Base-by-base conservation (phyloP, 331 rosid genomes). In the Malus hybrid region DNA sequence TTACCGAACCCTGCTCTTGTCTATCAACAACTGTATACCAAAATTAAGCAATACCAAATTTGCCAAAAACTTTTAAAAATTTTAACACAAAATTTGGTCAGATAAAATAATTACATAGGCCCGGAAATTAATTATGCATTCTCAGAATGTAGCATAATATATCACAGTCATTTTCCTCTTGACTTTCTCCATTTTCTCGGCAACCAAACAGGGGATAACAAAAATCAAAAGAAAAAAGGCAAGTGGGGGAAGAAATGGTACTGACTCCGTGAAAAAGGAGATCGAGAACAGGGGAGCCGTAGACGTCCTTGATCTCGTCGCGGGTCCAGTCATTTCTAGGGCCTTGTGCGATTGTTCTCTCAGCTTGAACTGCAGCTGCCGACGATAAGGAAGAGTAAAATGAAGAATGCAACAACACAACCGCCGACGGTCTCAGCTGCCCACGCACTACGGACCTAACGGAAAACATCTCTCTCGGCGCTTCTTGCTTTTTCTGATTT, bases 191-290 rank as follows among this genome's bases (percentile, higher is more conserved):
- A 65, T 65, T 32, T 65, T 65, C 69, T 24, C 19, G 69, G 69
- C 55, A 67, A 52, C 63, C 75, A 74, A 78, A 65, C 15, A 63
- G 57, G 14, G 50, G 5, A 39, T 13, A 80, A 33, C 29, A 4
- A 20, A 59, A 66, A 60, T 4, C 36, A n/a, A 33, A 55, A 65
- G 60, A 33, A 33, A 33, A 15, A 34, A 48, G 57, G 5, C 6
- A 56, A 44, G 50, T 10, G 50, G 20, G 7, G 57, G 7, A 15
- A 16, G 44, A 4, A 15, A n/a, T n/a, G 34, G 29, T 62, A 75
- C 87, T 77, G 19, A 94, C 99, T 76, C 99, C 99, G 28, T 94
- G 97, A 81, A 90, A 94, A 76, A 94, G 99, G 28, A 94, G 99
- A 89, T 94, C 99, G 65, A 94, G 97, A 73, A 89, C 33, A 31